phyloP scores from a whole-genome alignment of 2,329 filamentous ascomycete species.

The Lecanicillium sp. region DNA sequence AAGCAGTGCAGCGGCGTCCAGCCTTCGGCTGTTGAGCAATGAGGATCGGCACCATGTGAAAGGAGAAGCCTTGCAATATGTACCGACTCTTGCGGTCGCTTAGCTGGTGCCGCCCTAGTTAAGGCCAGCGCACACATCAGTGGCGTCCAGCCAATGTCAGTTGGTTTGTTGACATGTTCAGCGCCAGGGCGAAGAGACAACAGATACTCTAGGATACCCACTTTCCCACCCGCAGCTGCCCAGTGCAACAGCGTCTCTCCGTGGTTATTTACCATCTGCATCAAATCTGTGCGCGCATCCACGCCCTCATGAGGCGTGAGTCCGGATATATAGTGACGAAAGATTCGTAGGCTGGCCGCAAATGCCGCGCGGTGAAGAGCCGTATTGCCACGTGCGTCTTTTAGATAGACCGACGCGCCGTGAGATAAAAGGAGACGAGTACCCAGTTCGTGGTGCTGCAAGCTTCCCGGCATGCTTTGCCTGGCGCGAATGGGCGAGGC shows the following conservation, averaged over 20 bases:
- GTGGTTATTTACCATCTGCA: neutral
- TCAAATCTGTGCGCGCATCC: neutral
- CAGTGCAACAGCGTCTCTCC: conserved; percentile 1
- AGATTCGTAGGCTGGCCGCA: neutral
- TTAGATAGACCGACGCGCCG: neutral
- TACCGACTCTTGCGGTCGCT: conserved; percentile 5
- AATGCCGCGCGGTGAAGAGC: neutral
- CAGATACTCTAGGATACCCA: neutral
- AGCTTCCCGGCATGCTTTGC: neutral
- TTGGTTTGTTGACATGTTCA: conserved; percentile 14
- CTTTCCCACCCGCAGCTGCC: neutral
- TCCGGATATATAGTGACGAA: neutral
- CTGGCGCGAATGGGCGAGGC: neutral
- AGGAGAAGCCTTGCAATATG: conserved; percentile 14
- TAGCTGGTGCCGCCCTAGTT: neutral
- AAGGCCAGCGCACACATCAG: conserved; percentile 19
- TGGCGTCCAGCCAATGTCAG: conserved; percentile 21
- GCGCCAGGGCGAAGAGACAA: neutral
- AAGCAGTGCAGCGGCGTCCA: conserved; percentile 18
- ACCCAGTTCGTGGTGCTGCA: neutral
- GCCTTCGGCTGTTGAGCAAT: conserved; percentile 14
- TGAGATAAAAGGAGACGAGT: neutral
- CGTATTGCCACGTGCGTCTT: neutral
- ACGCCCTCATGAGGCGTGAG: neutral
- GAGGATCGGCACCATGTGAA: conserved; percentile 14